Evolutionary conservation across 2,329 filamentous ascomycete species (phyloP).

Genomic region (Apiospora saccharicola): DNA sequence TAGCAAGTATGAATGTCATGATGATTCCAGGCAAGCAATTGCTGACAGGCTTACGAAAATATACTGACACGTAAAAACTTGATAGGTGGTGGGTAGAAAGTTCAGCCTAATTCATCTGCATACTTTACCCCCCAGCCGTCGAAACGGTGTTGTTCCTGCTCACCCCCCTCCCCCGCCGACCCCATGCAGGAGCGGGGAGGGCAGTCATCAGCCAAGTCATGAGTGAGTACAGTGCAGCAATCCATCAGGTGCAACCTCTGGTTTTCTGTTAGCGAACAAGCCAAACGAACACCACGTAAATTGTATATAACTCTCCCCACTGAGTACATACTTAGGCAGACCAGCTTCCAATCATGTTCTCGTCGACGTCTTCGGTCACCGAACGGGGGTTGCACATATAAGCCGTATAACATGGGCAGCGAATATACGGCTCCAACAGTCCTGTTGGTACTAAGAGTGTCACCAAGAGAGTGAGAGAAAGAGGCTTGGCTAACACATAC

Average conservation of each 20-base stretch:
- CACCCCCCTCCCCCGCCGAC: conserved; percentile 14
- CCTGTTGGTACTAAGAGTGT: neutral
- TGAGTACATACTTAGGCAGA: neutral
- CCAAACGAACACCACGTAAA: neutral
- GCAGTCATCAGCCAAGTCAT: conserved; percentile 1
- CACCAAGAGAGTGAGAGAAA: neutral
- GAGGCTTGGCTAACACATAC: conserved; percentile 3
- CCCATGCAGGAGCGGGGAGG: neutral
- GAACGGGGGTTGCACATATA: neutral
- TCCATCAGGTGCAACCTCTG: conserved; percentile 9
- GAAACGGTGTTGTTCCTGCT: neutral
- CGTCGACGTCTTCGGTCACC: neutral
- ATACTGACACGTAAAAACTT: neutral
- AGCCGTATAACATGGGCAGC: neutral
- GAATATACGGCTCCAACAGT: neutral
- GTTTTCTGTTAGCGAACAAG: neutral
- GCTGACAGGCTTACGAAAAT: neutral
- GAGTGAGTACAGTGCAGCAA: conserved; percentile 5
- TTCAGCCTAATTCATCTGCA: conserved; percentile 4
- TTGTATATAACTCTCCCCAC: neutral
- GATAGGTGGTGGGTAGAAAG: neutral
- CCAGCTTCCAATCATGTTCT: neutral
- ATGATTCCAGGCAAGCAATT: neutral
- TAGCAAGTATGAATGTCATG: neutral
- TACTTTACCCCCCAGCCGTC: neutral